Percentiles rank a stretch among this genome's conserved stretches.
Evolutionary conservation across 2,329 filamentous ascomycete genomes (phyloP).

Genomic region (Fusarium armeniacum): DNA sequence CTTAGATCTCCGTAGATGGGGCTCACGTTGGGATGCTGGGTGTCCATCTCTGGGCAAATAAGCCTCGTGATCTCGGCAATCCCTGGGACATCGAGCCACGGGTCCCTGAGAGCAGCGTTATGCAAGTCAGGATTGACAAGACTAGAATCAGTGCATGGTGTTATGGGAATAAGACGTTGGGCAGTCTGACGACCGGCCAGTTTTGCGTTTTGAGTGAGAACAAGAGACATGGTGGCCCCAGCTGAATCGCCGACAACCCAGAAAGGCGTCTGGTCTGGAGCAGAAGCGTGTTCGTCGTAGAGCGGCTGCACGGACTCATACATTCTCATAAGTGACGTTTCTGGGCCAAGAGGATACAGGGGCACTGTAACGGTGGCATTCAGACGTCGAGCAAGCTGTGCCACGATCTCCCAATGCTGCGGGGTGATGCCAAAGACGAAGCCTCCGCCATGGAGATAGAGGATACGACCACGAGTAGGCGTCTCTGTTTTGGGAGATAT

Average conservation of each 20-base stretch:
- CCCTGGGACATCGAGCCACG: constrained; percentile 51
- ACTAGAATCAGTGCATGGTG: constrained; percentile 52
- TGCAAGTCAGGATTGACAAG: constrained; percentile 50
- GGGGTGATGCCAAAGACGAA: constrained; percentile 51
- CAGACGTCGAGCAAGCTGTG: constrained; percentile 49
- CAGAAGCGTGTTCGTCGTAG: constrained; percentile 51
- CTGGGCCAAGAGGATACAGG: constrained; percentile 53
- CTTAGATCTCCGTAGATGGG: constrained; percentile 50
- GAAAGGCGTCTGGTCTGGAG: constrained; percentile 49
- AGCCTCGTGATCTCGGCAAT: constrained; percentile 47
- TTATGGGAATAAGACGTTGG: constrained; percentile 49
- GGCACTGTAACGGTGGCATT: constrained; percentile 53
- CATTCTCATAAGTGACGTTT: constrained; percentile 51
- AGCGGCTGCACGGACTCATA: constrained; percentile 53
- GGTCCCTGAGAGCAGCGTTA: constrained; percentile 45
- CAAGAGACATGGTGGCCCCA: constrained; percentile 52
- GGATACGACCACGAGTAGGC: constrained; percentile 49
- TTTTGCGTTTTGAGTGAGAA: constrained; percentile 51
- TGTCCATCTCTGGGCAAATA: constrained; percentile 49
- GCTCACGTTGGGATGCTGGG: constrained; percentile 49
- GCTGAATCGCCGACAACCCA: constrained; percentile 53
- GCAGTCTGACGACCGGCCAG: constrained; percentile 47
- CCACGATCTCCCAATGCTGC: constrained; percentile 51
- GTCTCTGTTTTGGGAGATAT: constrained; percentile 52
- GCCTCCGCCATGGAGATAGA: constrained; percentile 53